phyloP scores from a whole-genome alignment of 2,329 filamentous ascomycete species.

The Daldinia sp. region DNA sequence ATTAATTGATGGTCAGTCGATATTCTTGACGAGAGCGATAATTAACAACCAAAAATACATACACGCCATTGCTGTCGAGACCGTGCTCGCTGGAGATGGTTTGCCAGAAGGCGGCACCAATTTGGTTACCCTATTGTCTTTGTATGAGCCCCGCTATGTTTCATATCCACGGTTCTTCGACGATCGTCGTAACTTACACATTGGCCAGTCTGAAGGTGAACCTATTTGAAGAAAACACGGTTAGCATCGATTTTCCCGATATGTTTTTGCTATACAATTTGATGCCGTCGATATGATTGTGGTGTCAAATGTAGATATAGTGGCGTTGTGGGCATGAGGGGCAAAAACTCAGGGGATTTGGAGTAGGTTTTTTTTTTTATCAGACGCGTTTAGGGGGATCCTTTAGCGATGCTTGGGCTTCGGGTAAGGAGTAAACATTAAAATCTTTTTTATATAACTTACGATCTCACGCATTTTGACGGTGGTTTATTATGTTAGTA shows the following conservation, averaged over 20 bases:
- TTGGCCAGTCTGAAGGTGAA: slow-evolving; percentile 99
- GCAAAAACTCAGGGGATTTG: slow-evolving; percentile 42
- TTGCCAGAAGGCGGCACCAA: slow-evolving; percentile 99
- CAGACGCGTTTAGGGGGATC: slow-evolving; percentile 50
- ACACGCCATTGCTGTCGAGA: slow-evolving; percentile 96
- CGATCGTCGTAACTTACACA: slow-evolving; percentile 73
- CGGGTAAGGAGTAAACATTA: slow-evolving; percentile 35
- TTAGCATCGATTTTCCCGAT: slow-evolving; percentile 56
- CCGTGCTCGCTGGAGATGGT: slow-evolving; percentile 91
- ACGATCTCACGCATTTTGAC: slow-evolving; percentile 79
- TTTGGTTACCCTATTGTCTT: slow-evolving; percentile 91
- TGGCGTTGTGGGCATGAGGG: slow-evolving; percentile 37
- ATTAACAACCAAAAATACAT: slow-evolving; percentile 55
- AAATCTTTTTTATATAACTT: slow-evolving; percentile 51
- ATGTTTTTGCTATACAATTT: not conserved
- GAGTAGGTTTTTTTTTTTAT: slow-evolving; percentile 36
- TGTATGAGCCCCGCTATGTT: slow-evolving; percentile 44
- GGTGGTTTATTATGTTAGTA: slow-evolving; percentile 43
- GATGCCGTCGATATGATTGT: not conserved
- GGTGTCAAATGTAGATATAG: not conserved
- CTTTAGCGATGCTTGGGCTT: not conserved
- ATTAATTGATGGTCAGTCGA: slow-evolving; percentile 45
- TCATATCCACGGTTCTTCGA: slow-evolving; percentile 37
- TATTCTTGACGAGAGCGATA: not conserved
- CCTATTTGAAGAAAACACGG: slow-evolving; percentile 68